Base-by-base conservation (phyloP, 1,284 basidiomycete genomes). In the Pulveroboletus sp. region DNA sequence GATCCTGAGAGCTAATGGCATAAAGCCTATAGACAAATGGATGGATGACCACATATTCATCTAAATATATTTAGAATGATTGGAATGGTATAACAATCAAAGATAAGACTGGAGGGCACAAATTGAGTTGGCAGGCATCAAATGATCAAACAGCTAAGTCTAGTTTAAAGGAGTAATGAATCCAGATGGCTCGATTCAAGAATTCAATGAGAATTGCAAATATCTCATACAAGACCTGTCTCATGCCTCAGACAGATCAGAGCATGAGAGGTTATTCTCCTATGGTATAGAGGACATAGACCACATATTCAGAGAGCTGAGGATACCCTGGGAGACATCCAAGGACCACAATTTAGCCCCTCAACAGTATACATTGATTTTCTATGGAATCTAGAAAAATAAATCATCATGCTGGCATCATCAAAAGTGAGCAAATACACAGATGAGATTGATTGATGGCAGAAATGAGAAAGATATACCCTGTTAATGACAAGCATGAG, bases 361-460 rank as follows among this genome's bases (percentile, higher is more conserved):
- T 8, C 35, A 5, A n/a, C 18, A n/a, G 35, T 47, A 2, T 54
- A 43, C 15, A 54, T 54, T 15, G 49, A 61, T 0, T 59, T 65
- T 24, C 0, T 24, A 0, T 65, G 61, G 61, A 25, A 65, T 11
- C 20, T 25, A n/a, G n/a, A n/a, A n/a, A n/a, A n/a, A n/a, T n/a
- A n/a, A n/a, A n/a, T n/a, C n/a, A n/a, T n/a, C n/a, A n/a, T n/a
- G n/a, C n/a, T n/a, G n/a, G n/a, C n/a, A n/a, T n/a, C n/a, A n/a
- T n/a, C n/a, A n/a, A n/a, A n/a, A n/a, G n/a, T n/a, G n/a, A n/a
- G n/a, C n/a, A n/a, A n/a, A n/a, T n/a, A n/a, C n/a, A n/a, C n/a
- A n/a, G n/a, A n/a, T n/a, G n/a, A n/a, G n/a, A n/a, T n/a, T n/a
- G n/a, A n/a, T n/a, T n/a, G n/a, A n/a, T n/a, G n/a, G n/a, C n/a